These are phyloP conservation scores for Alternaria panax DNA, from an alignment of 2,329 filamentous ascomycete species.

Conservation along the genomic window DNA sequence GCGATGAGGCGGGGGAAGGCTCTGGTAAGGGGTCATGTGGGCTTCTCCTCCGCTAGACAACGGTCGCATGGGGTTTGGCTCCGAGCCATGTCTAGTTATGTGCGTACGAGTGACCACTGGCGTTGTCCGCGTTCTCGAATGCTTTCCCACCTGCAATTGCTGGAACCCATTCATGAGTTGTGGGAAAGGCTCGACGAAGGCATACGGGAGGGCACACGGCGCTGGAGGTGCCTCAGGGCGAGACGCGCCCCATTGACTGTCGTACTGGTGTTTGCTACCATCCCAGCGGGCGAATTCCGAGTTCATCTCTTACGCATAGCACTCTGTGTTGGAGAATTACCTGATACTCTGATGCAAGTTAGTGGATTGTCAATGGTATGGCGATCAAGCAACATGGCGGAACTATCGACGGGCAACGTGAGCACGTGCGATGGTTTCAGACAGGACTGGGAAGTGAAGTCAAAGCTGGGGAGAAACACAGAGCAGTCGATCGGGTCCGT, in stretches of 20 bases:
- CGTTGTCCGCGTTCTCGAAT: conserved; percentile 42
- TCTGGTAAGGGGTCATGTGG: conserved; percentile 35
- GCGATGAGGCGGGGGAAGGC: conserved; percentile 34
- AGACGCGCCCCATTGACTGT: conserved; percentile 36
- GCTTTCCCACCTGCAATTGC: conserved; percentile 38
- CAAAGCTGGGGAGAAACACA: conserved; percentile 20
- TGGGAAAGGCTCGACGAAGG: conserved; percentile 37
- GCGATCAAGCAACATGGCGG: conserved; percentile 11
- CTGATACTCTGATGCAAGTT: conserved; percentile 34
- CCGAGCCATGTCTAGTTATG: conserved; percentile 48
- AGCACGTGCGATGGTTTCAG: conserved; percentile 12
- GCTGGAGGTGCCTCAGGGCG: conserved; percentile 34
- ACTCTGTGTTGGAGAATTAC: conserved; percentile 32
- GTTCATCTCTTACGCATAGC: conserved; percentile 50
- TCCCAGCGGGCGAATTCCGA: conserved; percentile 47
- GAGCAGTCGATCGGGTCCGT: conserved; percentile 9
- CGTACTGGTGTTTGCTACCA: conserved; percentile 40
- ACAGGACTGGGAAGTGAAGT: conserved; percentile 9
- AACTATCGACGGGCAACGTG: conserved; percentile 15
- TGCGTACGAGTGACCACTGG: conserved; percentile 46
- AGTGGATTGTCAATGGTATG: conserved; percentile 22
- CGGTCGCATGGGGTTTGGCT: conserved; percentile 39
- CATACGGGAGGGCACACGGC: conserved; percentile 32
- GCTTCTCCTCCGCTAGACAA: conserved; percentile 45
- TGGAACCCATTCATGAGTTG: conserved; percentile 33